These are phyloP conservation scores for Aspergillus quadrilineatus DNA, from an alignment of 2,329 filamentous ascomycete genomes.

Conservation along the genomic window DNA sequence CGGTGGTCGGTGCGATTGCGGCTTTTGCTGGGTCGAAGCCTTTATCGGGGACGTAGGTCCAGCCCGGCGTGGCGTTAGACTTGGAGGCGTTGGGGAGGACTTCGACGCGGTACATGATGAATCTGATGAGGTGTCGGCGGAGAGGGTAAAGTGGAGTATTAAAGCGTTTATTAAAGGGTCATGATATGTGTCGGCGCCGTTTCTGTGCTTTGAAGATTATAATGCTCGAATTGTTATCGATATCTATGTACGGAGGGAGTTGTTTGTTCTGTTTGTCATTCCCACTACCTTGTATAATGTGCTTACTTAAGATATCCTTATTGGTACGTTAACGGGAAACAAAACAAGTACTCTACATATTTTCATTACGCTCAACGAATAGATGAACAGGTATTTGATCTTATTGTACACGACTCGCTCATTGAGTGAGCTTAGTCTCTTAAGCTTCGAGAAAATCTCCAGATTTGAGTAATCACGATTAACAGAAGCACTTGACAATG, in stretches of 20 bases:
- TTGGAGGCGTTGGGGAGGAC: constrained; percentile 72
- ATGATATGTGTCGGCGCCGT: background rate
- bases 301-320: background rate
- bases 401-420: background rate
- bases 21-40: constrained; percentile 58
- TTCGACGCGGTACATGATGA: constrained; percentile 69
- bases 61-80: constrained; percentile 74
- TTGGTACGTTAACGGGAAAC: background rate
- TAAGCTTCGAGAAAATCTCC: background rate
- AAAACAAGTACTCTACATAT: background rate
- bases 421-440: background rate
- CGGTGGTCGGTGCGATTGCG: constrained; percentile 52
- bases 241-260: background rate
- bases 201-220: background rate
- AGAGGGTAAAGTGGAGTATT: background rate
- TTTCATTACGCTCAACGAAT: background rate
- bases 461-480: background rate
- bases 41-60: constrained; percentile 85
- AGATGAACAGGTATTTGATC: background rate
- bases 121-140: background rate
- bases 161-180: background rate
- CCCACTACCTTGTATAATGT: background rate
- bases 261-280: background rate
- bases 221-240: background rate
- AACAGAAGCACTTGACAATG: background rate